Evolutionary conservation across 768 basidiomycete species (phyloP).

Genomic region (Russula sp.): DNA sequence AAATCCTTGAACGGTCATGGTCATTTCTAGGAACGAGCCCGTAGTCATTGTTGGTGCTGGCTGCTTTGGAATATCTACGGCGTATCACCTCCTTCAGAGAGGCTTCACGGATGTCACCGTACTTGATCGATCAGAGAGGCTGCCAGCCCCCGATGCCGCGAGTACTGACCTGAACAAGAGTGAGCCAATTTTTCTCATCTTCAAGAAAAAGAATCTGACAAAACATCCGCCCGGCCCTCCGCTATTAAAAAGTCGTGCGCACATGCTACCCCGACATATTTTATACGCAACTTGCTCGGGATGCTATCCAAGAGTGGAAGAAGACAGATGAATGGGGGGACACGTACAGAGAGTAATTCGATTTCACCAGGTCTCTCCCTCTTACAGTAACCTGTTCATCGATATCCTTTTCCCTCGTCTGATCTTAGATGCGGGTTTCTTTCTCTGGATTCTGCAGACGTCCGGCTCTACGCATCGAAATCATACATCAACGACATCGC

Average conservation of each 20-base stretch:
- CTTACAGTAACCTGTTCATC: neutral
- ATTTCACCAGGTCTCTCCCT: neutral
- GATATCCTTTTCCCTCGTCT: neutral
- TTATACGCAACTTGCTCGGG: constrained; percentile 67
- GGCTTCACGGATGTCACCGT: constrained; percentile 71
- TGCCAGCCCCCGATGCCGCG: constrained; percentile 85
- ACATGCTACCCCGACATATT: constrained; percentile 68
- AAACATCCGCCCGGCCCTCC: neutral
- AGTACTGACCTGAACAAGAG: constrained; percentile 53
- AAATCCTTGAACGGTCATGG: constrained; percentile 3
- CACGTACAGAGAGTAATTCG: constrained; percentile 74
- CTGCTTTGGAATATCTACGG: constrained; percentile 85
- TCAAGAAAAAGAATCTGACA: neutral
- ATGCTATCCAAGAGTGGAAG: constrained; percentile 78
- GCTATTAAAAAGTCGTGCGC: constrained; percentile 61
- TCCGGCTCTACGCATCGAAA: constrained; percentile 46
- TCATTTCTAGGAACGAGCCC: constrained; percentile 33
- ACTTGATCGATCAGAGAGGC: constrained; percentile 61
- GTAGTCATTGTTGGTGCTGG: constrained; percentile 78
- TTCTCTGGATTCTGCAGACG: constrained; percentile 46
- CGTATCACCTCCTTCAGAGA: constrained; percentile 67
- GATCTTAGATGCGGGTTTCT: constrained; percentile 63
- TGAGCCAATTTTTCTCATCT: constrained; percentile 22
- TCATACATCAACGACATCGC: constrained; percentile 62
- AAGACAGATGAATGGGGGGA: constrained; percentile 60